Base-by-base conservation (phyloP, 179 eudicot genomes). In the Silene noctiflora region DNA sequence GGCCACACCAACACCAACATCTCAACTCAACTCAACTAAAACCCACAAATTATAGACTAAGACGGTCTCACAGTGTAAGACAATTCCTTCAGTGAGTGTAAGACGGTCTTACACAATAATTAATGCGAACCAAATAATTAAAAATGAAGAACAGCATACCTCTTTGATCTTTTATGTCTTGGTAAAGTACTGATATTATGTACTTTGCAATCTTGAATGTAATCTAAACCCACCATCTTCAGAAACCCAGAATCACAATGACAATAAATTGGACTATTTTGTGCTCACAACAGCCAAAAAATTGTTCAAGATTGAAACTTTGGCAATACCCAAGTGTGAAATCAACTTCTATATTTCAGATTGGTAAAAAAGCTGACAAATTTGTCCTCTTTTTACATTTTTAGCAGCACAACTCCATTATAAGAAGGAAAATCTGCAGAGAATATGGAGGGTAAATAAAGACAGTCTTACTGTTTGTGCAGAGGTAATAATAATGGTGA, bases 161-260 rank as follows among this genome's bases (percentile, higher is more conserved):
- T 92, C 83, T 91, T 90, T 35, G 92, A 91, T 71, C 91, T 89
- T 76, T 83, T 83, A 84, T 90, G 96, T 60, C 71, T 76, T 59
- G 86, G 78, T 79, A 81, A 62, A 69, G 83, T 59, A 79, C 77
- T 86, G 8, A 83, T 31, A 44, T 80, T 85, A 75, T 77, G 61
- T 62, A 86, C 58, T 77, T 84, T 85, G 62, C 68, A 71, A 73
- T 78, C 86, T 79, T 77, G 86, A 78, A 74, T 73, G 29, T 81
- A 85, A 75, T 88, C 86, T 51, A 84, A 77, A 27, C 89, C 89
- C 98, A 90, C 90, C 98, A 91, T 89, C 53, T 80, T 86, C 29
- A 24, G 20, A 33, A 70, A 27, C 63, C 21, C 74, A 31, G 29
- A 35, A 73, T 16, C 4, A 51, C 17, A 42, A 12, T 24, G 64